A percentile compares a stretch with the other conserved stretches of the same genome.
phyloP scores from a whole-genome alignment of 2,329 filamentous ascomycete genomes.

The Bipolaris bicolor region DNA sequence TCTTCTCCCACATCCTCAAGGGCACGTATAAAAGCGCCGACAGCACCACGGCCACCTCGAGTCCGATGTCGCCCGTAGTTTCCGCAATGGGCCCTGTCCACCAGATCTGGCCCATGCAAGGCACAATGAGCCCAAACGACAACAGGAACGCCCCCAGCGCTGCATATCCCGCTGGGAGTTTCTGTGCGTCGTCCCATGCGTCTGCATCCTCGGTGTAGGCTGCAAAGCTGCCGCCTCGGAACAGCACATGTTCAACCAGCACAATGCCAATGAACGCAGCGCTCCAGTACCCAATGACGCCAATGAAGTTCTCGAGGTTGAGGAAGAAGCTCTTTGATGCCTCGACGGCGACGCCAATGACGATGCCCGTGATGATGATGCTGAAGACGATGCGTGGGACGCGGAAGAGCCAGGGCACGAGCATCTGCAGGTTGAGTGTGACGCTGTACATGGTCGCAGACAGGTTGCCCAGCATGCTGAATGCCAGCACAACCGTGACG shows the following conservation, averaged over 20 bases:
- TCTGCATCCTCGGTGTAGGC: slow-evolving; percentile 47
- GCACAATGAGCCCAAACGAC: slow-evolving; percentile 59
- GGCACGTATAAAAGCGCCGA: slow-evolving; percentile 55
- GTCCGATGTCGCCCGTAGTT: slow-evolving; percentile 68
- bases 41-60: slow-evolving; percentile 66
- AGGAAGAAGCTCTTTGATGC: slow-evolving; percentile 64
- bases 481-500: slow-evolving; percentile 63
- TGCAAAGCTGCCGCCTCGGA: slow-evolving; percentile 41
- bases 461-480: slow-evolving; percentile 63
- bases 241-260: slow-evolving; percentile 48
- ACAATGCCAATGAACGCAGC: slow-evolving; percentile 44
- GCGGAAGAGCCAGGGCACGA: slow-evolving; percentile 62
- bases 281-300: slow-evolving; percentile 47
- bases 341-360: slow-evolving; percentile 64
- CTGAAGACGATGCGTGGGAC: slow-evolving; percentile 65
- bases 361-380: slow-evolving; percentile 62
- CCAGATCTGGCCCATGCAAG: slow-evolving; percentile 67
- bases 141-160: slow-evolving; percentile 48
- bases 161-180: slow-evolving; percentile 51
- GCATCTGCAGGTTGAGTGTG: slow-evolving; percentile 68
- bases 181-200: slow-evolving; percentile 50
- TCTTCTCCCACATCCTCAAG: slow-evolving; percentile 50
- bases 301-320: slow-evolving; percentile 55
- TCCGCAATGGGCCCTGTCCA: slow-evolving; percentile 66
- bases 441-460: slow-evolving; percentile 67